Conservation (phyloP, 306 rosid species). For the Abrus precatorius region DNA sequence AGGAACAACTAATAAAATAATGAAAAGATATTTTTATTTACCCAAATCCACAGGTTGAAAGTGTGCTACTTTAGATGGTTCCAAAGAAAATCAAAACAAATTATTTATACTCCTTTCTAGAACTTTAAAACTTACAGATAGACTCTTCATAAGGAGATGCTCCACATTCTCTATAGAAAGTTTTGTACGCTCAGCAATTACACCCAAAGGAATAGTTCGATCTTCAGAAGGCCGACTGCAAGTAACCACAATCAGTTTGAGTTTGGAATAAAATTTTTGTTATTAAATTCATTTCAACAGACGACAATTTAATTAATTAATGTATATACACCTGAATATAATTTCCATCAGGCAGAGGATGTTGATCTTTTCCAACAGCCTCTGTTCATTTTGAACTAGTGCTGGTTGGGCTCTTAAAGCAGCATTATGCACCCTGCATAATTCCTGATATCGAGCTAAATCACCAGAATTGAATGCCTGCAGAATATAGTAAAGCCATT, state of each 20-base stretch:
- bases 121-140: constrained; percentile 78
- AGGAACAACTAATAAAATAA: background rate
- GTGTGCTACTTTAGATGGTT: constrained; percentile 3
- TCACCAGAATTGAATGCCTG: constrained; percentile 97
- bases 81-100: constrained; percentile 18
- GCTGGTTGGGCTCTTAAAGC: constrained; percentile 97
- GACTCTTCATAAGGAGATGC: constrained; percentile 97
- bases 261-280: background rate
- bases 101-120: background rate
- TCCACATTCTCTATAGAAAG: constrained; percentile 97
- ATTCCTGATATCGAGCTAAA: constrained; percentile 89
- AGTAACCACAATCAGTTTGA: constrained; percentile 41
- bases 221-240: constrained; percentile 98
- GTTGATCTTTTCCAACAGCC: constrained; percentile 91
- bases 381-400: constrained; percentile 88
- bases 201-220: constrained; percentile 90
- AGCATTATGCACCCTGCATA: constrained; percentile 88
- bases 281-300: background rate
- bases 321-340: constrained; percentile 80
- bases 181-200: constrained; percentile 93
- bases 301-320: constrained; percentile 13
- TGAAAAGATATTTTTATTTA: background rate
- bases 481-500: constrained; percentile 98
- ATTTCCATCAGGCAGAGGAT: constrained; percentile 99
- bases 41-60: constrained; percentile 1